Evolutionary conservation across 1,139 yeast species (phyloP), one percentile per base, ranked within the genome.

Genomic region (Meyerozyma athensensis): DNA sequence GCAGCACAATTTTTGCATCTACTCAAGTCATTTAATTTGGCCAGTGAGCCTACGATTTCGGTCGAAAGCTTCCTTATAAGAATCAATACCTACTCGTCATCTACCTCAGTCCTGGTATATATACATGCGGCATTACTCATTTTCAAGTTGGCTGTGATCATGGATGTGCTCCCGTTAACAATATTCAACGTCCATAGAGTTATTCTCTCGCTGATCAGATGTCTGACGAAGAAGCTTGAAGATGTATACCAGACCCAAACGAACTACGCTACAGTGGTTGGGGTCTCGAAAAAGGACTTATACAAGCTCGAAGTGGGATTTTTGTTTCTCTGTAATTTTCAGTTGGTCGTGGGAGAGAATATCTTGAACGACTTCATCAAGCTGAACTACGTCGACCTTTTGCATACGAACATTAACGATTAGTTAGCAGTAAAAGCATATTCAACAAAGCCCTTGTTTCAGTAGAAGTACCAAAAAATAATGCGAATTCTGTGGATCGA

Each of bases 211-310:
- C 61, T 65, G 46, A 54, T 70, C n/a, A 53, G 76, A 39, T 67
- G 74, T 43, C 68, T 66, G 56, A 65, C 71, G 5, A 70, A 70
- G 48, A 59, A 56, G 18, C 47, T 69, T 35, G 76, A 70, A 43
- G 76, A 70, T 43, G 52, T 69, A 10, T 64, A 65, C 45, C 76
- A 70, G 43, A 67, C 63, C 40, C 76, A 70, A 40, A 59, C 59
- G 41, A 48, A 63, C 10, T 70, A 66, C 48, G 71, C 73, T 4
- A 64, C 70, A 1, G 74, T 70, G 2, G 74, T 72, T 4, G 76
- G 76, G 1, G 70, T 69, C 3, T 59, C 61, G 23, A 50, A 52
- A 9, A 58, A 58, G 32, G 75, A 70, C 38, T 57, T 70, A 38
- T 59, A 55, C 38, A 62, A 57, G 39, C 57, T 68, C 20, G 76